Evolutionary conservation across 331 rosid species (phyloP).

Genomic region (Acacia concinna): DNA sequence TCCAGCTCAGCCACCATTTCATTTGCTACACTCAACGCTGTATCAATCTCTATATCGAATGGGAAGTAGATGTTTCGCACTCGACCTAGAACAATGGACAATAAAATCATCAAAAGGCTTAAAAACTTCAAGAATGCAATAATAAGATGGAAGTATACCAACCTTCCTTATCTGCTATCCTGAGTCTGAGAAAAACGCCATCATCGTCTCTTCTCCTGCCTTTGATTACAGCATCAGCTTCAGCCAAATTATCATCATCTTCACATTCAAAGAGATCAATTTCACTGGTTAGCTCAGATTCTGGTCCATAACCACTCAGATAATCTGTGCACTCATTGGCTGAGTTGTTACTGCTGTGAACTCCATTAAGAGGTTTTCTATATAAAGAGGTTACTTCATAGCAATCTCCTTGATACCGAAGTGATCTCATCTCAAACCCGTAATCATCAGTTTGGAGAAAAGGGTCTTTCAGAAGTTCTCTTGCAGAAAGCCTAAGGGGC

Average conservation of each 20-base stretch:
- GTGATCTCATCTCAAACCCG: slow-evolving; percentile 49
- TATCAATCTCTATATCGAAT: slow-evolving; percentile 78
- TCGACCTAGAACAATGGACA: slow-evolving; percentile 51
- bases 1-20: slow-evolving; percentile 97
- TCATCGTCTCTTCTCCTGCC: slow-evolving; percentile 76
- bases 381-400: slow-evolving; percentile 55
- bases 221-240: slow-evolving; percentile 64
- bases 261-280: slow-evolving; percentile 72
- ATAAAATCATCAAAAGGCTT: slow-evolving; percentile 27
- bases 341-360: slow-evolving; percentile 35
- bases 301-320: slow-evolving; percentile 53
- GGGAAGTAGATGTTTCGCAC: slow-evolving; percentile 96
- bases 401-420: slow-evolving; percentile 48
- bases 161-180: slow-evolving; percentile 93
- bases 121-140: slow-evolving; percentile 16
- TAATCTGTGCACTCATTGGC: slow-evolving; percentile 49
- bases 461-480: slow-evolving; percentile 80
- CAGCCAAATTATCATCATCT: slow-evolving; percentile 63
- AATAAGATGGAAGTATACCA: slow-evolving; percentile 26
- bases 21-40: slow-evolving; percentile 75
- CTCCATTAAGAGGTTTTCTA: slow-evolving; percentile 54
- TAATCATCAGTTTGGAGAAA: slow-evolving; percentile 78
- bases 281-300: slow-evolving; percentile 49
- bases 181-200: slow-evolving; percentile 83
- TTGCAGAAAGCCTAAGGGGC: slow-evolving; percentile 78